Percentiles rank a stretch among this genome's conserved stretches.
These are phyloP conservation scores for Cladosporium oxysporum DNA, from an alignment of 2,329 filamentous ascomycete genomes.

Conservation along the genomic window DNA sequence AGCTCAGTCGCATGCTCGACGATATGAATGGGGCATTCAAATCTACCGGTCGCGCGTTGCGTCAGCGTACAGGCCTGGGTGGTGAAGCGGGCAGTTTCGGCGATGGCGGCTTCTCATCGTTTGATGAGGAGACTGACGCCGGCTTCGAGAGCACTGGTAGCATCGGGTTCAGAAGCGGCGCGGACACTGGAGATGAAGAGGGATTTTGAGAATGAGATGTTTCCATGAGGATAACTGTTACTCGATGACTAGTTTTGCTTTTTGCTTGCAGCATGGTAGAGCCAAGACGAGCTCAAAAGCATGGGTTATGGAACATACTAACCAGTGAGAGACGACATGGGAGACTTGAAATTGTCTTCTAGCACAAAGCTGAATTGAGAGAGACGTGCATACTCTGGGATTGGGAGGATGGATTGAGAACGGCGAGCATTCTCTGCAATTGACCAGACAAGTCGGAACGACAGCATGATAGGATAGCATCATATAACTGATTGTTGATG, in stretches of 20 bases:
- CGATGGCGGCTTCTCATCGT: conserved; percentile 13
- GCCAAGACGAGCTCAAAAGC: not conserved
- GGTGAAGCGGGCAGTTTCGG: conserved; percentile 23
- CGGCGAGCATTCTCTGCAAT: not conserved
- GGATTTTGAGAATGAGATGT: conserved; percentile 11
- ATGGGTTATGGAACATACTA: not conserved
- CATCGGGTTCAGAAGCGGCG: conserved; percentile 19
- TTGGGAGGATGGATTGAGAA: not conserved
- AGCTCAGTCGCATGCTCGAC: conserved; percentile 34
- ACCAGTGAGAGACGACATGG: not conserved
- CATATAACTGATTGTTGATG: not conserved
- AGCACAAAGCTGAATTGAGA: not conserved
- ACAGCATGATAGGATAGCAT: not conserved
- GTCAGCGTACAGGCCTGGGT: conserved; percentile 8
- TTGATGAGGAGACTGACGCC: conserved; percentile 23
- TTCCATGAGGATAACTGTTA: not conserved
- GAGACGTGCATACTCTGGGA: not conserved
- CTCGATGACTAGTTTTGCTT: not conserved
- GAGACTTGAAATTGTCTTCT: not conserved
- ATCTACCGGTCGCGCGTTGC: conserved; percentile 19
- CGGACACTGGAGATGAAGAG: conserved; percentile 25
- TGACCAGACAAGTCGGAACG: not conserved
- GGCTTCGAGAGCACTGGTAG: conserved; percentile 21
- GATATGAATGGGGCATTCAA: conserved; percentile 26
- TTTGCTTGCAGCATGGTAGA: not conserved